Evolutionary conservation across 2,329 filamentous ascomycete species (phyloP), one percentile per base, ranked within the genome.

Genomic region (Xylariaceae sp.): DNA sequence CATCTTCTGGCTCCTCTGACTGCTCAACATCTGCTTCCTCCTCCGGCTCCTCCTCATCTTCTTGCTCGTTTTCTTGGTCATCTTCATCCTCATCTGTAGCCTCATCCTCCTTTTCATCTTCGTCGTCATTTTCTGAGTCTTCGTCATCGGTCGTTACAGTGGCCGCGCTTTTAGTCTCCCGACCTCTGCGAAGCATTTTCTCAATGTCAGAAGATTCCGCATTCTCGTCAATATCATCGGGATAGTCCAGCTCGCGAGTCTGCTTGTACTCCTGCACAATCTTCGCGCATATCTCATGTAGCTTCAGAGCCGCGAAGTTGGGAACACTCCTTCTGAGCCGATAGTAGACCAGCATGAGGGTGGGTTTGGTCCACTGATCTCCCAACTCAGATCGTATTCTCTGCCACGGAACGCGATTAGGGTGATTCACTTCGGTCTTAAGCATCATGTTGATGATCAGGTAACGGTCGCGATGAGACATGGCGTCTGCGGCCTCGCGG

Each of bases 371-470:
- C 66, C 68, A 72, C 39, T 59, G 58, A 7, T 54, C 37, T 10
- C 48, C 53, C 11, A 67, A 44, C 18, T 62, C 58, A 7, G 53
- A 56, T 37, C 66, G 57, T 17, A 73, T 45, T 57, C 67, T 70
- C 6, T 64, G 57, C 71, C 70, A 72, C 1, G 71, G 69, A 48
- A 73, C 72, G 13, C 70, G 71, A 39, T 64, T 67, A 8, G 70
- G 67, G 2, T 65, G 62, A 15, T 60, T 66, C 3, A 60, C 66
- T 30, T 61, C 62, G 6, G 52, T 64, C 30, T 63, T 54, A n/a
- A 64, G 61, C 34, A 73, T 64, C 13, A 65, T 67, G 48, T 69
- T 68, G 39, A 67, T 51, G n/a, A 73, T 57, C 5, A 57, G 53
- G 51, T 62, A 68, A 11, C 68, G 69, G n/a, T 73, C 66, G n/a